Evolutionary conservation across 306 rosid genomes (phyloP).

Genomic region (Malus sieversii): DNA sequence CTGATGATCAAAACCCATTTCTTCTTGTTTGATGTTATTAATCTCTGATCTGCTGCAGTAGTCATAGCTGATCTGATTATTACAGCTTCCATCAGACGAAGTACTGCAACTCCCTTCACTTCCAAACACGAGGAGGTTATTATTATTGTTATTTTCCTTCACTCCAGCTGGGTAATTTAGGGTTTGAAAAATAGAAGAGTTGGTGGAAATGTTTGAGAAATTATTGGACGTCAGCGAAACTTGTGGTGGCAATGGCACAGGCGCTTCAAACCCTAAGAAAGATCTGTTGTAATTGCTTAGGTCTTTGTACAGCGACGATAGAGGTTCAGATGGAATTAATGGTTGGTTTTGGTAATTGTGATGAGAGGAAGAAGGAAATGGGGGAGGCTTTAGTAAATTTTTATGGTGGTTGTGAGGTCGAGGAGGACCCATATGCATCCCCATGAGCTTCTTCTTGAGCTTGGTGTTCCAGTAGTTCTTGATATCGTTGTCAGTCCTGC

Average conservation of each 20-base stretch:
- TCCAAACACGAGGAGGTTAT: slow-evolving; percentile 40
- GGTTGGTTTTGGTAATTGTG: background rate
- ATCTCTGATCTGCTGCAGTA: background rate
- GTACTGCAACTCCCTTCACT: slow-evolving; percentile 62
- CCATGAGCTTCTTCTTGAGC: slow-evolving; percentile 81
- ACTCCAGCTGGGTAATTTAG: slow-evolving; percentile 23
- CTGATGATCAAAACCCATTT: slow-evolving; percentile 17
- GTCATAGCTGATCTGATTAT: slow-evolving; percentile 27
- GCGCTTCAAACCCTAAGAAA: slow-evolving; percentile 22
- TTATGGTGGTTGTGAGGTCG: slow-evolving; percentile 4
- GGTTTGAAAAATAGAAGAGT: slow-evolving; percentile 28
- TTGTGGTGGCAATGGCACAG: background rate
- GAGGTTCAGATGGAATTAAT: background rate
- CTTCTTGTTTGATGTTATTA: slow-evolving; percentile 43
- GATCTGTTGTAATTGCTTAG: slow-evolving; percentile 11
- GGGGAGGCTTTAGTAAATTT: background rate
- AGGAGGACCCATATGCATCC: slow-evolving; percentile 25
- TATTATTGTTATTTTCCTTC: slow-evolving; percentile 21
- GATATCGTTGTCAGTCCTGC: slow-evolving; percentile 91
- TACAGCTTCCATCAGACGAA: slow-evolving; percentile 72
- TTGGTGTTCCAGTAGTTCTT: slow-evolving; percentile 98
- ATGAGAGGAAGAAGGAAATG: background rate
- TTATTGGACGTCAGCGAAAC: slow-evolving; percentile 13
- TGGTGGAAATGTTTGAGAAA: slow-evolving; percentile 17
- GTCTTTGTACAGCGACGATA: slow-evolving; percentile 22